Evolutionary conservation across 805 yeast species (phyloP), one percentile per base, ranked within the genome.

Genomic region (Sugiyamaella americana): DNA sequence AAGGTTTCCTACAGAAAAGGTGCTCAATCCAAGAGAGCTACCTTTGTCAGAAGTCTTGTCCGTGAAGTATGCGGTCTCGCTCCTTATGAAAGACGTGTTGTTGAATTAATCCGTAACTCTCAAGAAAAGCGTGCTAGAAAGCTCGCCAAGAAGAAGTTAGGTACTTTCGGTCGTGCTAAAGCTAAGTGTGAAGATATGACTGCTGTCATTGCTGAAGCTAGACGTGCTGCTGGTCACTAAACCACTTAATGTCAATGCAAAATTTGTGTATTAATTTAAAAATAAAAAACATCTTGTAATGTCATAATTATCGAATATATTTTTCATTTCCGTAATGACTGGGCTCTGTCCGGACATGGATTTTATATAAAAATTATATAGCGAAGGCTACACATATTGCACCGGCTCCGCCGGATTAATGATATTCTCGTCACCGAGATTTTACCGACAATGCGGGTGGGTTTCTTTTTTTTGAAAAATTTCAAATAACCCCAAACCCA

Each of bases 51-150:
- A 76, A 79, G 83, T 68, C 77, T 93, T 58, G 95, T 93, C 73
- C 82, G 83, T 72, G 99, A 93, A 79, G 97, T 93, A 66, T 78
- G 95, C 64, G 98, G 98, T 73, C 82, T 93, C 71, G 96, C 99
- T 61, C 98, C 99, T 77, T 93, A 93, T 76, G 99, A 93, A 81
- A 89, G 96, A 82, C 89, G 99, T 80, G 83, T 93, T 73, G 85
- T 94, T 69, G 99, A 93, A 80, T 82, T 93, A 78, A 82, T 93
- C 84, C 93, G 98, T 84, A 93, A 94, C 80, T 89, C 96, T 73
- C 96, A 96, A 83, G 99, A 93, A 80, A 93, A 93, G 95, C 93
- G 98, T 82, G 98, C 99, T 64, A 87, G 93, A 87, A 93, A 93
- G 88, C 88, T 93, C 71, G 97, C 98, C 63, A 93, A 93, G 93